Percentiles rank a stretch among this genome's conserved stretches.
Evolutionary conservation across 495 filamentous ascomycete species (phyloP).

Genomic region (Acidiella bohemica): DNA sequence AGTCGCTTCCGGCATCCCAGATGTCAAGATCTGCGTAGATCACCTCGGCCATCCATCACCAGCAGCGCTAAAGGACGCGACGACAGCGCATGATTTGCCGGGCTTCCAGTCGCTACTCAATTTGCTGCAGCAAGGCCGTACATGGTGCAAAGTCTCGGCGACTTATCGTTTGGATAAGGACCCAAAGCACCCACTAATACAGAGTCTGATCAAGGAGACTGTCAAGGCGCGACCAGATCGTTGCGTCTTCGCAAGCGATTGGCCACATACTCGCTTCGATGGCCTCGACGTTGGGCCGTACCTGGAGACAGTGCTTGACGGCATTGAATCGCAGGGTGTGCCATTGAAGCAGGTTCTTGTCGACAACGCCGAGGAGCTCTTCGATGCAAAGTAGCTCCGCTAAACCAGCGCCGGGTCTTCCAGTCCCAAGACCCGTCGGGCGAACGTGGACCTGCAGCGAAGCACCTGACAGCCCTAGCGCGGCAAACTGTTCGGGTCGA

Average conservation of each 20-base stretch:
- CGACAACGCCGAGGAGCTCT: conserved; percentile 35
- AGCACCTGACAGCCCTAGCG: too few species aligned
- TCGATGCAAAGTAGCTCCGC: too few species aligned
- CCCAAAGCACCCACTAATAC: conserved; percentile 6
- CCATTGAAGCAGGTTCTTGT: conserved; percentile 35
- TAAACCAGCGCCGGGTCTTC: too few species aligned
- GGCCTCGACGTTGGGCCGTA: conserved; percentile 34
- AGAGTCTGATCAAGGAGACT: conserved; percentile 27
- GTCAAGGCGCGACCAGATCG: conserved; percentile 13
- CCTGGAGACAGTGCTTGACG: conserved; percentile 32
- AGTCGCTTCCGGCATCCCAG: conserved; percentile 31
- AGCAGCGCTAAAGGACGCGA: conserved; percentile 4
- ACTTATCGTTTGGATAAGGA: conserved; percentile 37
- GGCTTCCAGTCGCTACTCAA: conserved; percentile 34
- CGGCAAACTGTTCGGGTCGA: too few species aligned
- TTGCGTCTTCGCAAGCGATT: conserved; percentile 38
- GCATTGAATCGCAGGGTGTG: conserved; percentile 30
- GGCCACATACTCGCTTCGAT: conserved; percentile 40
- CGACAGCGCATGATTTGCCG: conserved; percentile 6
- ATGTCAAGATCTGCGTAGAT: conserved; percentile 36
- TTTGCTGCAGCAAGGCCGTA: conserved; percentile 29
- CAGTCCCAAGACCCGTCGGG: too few species aligned
- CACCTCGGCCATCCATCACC: conserved; percentile 32
- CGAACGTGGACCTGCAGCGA: too few species aligned
- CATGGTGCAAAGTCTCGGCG: conserved; percentile 39